Base-by-base conservation (phyloP, 768 basidiomycete genomes). In the Terana coerulea region DNA sequence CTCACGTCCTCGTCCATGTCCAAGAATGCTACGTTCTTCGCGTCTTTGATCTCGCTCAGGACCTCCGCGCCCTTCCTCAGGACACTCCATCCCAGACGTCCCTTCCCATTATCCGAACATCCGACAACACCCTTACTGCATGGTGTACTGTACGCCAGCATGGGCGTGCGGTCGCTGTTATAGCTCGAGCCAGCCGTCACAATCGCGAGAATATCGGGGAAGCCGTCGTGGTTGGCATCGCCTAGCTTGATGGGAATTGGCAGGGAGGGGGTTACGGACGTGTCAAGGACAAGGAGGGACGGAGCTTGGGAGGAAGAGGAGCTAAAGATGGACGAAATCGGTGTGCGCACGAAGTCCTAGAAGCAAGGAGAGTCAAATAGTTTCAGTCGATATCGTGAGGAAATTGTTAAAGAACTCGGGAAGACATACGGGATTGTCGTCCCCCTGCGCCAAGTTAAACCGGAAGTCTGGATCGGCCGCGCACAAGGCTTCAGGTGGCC, bases 1-100 rank as follows among this genome's bases (percentile, higher is more conserved):
- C 91, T 59, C 62, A 94, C 94, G 67, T 99, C 95, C 67, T 98
- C 97, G 60, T 98, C 95, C 65, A 98, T 75, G 67, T 99, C 97
- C 52, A 98, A 60, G 67, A 95, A 94, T 2, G 86, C 75, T 4
- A 83, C 82, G 10, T 83, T 78, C 35, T 85, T 73, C 0, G 89
- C 95, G 66, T 98, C 97, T 57, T 77, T 82, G 15, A 98, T 74
- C 7, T 67, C 67, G 19, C 80, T 73, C 47, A 98, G 66, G 5
- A 76, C 69, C 26, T 85, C 81, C 12, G 78, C 79, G 3, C 87
- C 86, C 30, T 75, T 78, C 47, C 60, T 62, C 11, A 81, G 70
- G n/a, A 74, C 66, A 47, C 59, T 64, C 73, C 88, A 95, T 5
- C 88, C 84, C 53, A 92, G 72, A 51, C 77, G 75, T 8, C 80